Evolutionary conservation across 768 basidiomycete species (phyloP), one percentile per base, ranked within the genome.

Genomic region (Multifurca ochricompacta): DNA sequence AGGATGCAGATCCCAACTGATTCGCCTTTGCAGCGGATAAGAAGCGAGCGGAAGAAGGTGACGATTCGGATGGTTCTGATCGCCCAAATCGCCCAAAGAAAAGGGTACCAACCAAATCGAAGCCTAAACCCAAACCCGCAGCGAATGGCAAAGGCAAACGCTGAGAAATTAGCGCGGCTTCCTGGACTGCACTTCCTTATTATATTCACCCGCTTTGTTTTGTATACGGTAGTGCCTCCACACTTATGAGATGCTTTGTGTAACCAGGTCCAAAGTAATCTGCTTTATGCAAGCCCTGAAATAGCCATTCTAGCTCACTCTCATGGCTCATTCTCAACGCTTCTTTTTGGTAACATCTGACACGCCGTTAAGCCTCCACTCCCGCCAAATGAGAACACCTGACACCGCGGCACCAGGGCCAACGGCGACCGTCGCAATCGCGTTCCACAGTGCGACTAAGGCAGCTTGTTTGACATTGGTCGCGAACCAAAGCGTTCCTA

Each of bases 81-180:
- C 66, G 69, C 11, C 71, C 70, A 6, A 73, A 73, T 40, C 66
- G 69, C 11, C 71, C 70, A 6, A 73, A 71, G 66, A 73, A 73
- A 64, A 73, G 73, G 56, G 58, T 64, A 44, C 58, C 67, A 28
- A 35, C 62, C 6, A 69, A 67, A 54, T 53, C 57, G 16, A 69
- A 68, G 31, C 13, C 51, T 18, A 19, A 34, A 51, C 27, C 60
- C n/a, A 68, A 62, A 46, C 60, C 51, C 27, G 65, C 67, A 58
- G 48, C 57, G 13, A 69, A 66, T n/a, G 64, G 64, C 14, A 65
- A 63, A 59, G 34, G 35, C 56, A 66, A 60, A 44, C 54, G 60
- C 13, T 53, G 48, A 61, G 44, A 36, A 18, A 11, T 13, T 25
- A n/a, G 6, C 14, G 7, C 6, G 11, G 28, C 7, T 50, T 4